phyloP scores from a whole-genome alignment of 208 protist genomes.

The Giardia muris region DNA sequence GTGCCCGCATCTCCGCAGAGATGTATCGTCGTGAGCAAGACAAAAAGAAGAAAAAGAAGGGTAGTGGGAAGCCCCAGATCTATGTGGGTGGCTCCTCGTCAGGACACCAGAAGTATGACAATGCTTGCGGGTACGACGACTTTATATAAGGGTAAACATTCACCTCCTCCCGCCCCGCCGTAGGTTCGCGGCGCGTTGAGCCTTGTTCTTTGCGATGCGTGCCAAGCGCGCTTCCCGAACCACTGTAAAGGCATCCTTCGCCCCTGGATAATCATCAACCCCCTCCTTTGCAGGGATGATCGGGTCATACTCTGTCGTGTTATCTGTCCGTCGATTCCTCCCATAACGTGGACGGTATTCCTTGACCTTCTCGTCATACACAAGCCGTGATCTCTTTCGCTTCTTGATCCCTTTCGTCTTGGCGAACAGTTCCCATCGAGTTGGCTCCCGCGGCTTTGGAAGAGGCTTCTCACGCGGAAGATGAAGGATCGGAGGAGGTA shows the following conservation, averaged over 20 bases:
- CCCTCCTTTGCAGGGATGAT: neutral
- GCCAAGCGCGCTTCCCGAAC: neutral
- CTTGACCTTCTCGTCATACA: conserved; percentile 9
- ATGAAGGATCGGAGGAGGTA: neutral
- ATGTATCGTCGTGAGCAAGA: neutral
- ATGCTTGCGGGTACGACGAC: neutral
- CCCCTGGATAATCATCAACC: neutral
- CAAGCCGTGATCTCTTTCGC: neutral
- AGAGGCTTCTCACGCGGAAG: neutral
- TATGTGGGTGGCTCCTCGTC: neutral
- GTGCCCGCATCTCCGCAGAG: neutral
- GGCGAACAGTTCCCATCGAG: conserved; percentile 1
- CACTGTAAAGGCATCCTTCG: neutral
- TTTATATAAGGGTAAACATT: no score
- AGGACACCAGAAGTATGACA: neutral
- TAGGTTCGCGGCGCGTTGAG: neutral
- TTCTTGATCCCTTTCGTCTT: conserved; percentile 22
- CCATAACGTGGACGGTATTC: neutral
- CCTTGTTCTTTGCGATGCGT: conserved; percentile 16
- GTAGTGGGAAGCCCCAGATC: neutral
- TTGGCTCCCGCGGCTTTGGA: neutral
- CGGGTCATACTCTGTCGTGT: conserved; percentile 16
- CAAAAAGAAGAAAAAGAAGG: neutral
- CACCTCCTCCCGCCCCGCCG: no score
- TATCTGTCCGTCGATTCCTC: neutral